These are phyloP conservation scores for Metschnikowia kofuensis DNA, from an alignment of 805 yeast genomes.

Conservation along the genomic window DNA sequence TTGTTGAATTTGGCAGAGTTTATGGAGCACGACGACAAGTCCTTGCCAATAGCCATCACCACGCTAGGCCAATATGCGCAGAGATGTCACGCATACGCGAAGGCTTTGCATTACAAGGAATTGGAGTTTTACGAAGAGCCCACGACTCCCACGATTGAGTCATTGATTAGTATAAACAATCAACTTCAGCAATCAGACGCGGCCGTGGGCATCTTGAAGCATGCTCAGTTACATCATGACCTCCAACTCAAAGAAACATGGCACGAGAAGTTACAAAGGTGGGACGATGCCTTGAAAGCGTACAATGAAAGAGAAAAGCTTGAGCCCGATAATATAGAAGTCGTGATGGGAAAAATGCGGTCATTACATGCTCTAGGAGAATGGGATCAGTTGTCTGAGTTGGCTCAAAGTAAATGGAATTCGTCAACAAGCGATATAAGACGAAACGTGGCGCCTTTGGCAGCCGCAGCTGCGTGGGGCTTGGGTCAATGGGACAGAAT, in stretches of 20 bases:
- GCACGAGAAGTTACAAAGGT: conserved; percentile 94
- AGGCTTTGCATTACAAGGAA: conserved; percentile 94
- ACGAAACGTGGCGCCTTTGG: conserved; percentile 89
- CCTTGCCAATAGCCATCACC: conserved; percentile 86
- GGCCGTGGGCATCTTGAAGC: conserved; percentile 92
- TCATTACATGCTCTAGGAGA: conserved; percentile 98
- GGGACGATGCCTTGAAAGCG: conserved; percentile 97
- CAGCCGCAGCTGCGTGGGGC: conserved; percentile 99
- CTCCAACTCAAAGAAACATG: conserved; percentile 93
- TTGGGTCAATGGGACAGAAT: conserved; percentile 94
- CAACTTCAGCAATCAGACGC: conserved; percentile 97
- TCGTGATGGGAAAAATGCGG: conserved; percentile 96
- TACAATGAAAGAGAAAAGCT: conserved; percentile 72
- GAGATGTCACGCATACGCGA: conserved; percentile 95
- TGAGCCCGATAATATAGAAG: conserved; percentile 73
- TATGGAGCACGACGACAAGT: conserved; percentile 96
- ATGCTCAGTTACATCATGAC: conserved; percentile 88
- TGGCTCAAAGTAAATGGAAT: conserved; percentile 86
- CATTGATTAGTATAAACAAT: conserved; percentile 87
- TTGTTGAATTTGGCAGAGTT: conserved; percentile 88
- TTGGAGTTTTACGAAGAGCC: conserved; percentile 93
- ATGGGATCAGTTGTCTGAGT: conserved; percentile 87
- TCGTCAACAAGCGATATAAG: conserved; percentile 67
- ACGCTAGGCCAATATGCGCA: conserved; percentile 91
- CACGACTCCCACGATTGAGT: conserved; percentile 85